Conservation (phyloP, 129 eudicot genomes). For the Glebionis coronaria region DNA sequence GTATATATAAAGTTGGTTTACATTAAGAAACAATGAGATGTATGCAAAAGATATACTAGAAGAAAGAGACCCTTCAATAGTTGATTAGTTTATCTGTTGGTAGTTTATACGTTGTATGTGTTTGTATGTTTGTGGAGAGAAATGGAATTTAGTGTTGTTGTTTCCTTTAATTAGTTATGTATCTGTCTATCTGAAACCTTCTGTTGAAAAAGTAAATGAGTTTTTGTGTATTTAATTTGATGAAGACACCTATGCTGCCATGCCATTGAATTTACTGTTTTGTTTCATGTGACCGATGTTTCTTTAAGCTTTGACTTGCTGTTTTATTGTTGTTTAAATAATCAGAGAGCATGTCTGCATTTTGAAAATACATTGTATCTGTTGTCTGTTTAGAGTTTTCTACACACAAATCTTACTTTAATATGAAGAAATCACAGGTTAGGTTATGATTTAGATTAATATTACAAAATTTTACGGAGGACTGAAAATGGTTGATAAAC, state of each 20-base stretch:
- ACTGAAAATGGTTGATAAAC: slow-evolving; percentile 14
- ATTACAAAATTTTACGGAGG: slow-evolving; percentile 8
- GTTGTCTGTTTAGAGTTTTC: slow-evolving; percentile 1
- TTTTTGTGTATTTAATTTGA: slow-evolving; percentile 17
- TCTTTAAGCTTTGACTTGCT: slow-evolving; percentile 26
- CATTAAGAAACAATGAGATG: too few relatives aligned
- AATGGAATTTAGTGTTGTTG: slow-evolving; percentile 21
- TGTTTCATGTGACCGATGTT: slow-evolving; percentile 27
- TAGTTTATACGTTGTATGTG: too few relatives aligned
- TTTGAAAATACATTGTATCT: background rate
- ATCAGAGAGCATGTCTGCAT: background rate
- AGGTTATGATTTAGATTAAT: slow-evolving; percentile 10
- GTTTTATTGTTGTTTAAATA: slow-evolving; percentile 2
- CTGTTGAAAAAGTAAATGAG: slow-evolving; percentile 26
- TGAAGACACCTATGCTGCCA: slow-evolving; percentile 10
- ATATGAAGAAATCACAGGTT: slow-evolving; percentile 7
- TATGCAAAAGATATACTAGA: too few relatives aligned
- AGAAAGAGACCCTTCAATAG: too few relatives aligned
- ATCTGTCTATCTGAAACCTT: slow-evolving; percentile 25
- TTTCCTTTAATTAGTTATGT: slow-evolving; percentile 16
- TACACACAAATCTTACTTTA: slow-evolving; percentile 19
- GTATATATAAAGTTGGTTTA: too few relatives aligned
- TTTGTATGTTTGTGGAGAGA: background rate
- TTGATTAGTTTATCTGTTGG: too few relatives aligned
- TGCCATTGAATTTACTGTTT: slow-evolving; percentile 20